Evolutionary conservation across 2,329 filamentous ascomycete species (phyloP).

Genomic region (Penicillium brasilianum): DNA sequence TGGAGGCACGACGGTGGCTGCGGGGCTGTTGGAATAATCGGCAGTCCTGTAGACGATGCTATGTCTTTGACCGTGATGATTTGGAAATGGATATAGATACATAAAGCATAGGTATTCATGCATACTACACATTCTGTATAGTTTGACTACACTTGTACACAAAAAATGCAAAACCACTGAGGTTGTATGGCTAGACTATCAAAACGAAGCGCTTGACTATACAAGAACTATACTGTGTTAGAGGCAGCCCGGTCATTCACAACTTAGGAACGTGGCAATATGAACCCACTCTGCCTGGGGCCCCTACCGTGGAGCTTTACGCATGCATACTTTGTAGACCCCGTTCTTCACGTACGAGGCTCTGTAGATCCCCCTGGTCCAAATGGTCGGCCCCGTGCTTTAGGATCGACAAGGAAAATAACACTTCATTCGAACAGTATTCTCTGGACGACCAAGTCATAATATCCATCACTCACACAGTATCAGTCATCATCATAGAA

Average conservation of each 20-base stretch:
- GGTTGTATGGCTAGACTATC: too few species aligned
- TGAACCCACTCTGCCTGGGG: background rate
- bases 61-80: constrained; percentile 1
- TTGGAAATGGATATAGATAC: constrained; percentile 5
- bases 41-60: background rate
- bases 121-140: background rate
- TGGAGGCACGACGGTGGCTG: constrained; percentile 82
- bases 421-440: background rate
- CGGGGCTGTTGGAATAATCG: constrained; percentile 73
- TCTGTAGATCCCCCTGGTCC: constrained; percentile 22
- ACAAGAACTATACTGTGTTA: too few species aligned
- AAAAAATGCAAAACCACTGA: too few species aligned
- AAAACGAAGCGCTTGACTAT: too few species aligned
- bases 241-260: too few species aligned
- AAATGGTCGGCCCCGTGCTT: constrained; percentile 12
- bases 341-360: constrained; percentile 14
- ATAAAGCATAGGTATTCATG: background rate
- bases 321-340: constrained; percentile 4
- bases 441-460: too few species aligned
- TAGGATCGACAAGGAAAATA: background rate
- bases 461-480: background rate
- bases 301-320: constrained; percentile 11
- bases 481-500: background rate
- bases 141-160: background rate
- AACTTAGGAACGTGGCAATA: background rate